Percentiles rank a stretch among this genome's conserved stretches.
phyloP scores from a whole-genome alignment of 2,329 filamentous ascomycete species.

The Fusarium protoensiforme region DNA sequence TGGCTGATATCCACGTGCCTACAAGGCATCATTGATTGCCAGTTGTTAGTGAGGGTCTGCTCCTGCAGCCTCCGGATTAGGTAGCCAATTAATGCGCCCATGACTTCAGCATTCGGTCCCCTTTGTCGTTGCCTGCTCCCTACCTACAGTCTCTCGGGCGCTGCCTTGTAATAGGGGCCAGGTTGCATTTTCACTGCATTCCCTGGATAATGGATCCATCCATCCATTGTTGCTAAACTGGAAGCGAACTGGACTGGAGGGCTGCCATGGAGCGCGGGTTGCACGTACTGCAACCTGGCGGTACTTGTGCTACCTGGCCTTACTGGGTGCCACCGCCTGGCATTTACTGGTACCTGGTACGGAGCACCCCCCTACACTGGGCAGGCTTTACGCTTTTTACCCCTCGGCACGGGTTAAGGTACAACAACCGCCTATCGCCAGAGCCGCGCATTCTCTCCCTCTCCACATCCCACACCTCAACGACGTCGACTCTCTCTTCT shows the following conservation, averaged over 20 bases:
- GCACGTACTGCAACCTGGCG: slow-evolving; percentile 1
- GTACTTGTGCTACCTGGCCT: slow-evolving; percentile 25
- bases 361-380: slow-evolving; percentile 22
- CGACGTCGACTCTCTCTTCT: slow-evolving; percentile 42
- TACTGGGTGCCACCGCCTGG: slow-evolving; percentile 26
- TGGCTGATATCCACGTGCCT: background rate
- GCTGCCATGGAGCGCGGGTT: slow-evolving; percentile 5
- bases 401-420: slow-evolving; percentile 43
- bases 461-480: slow-evolving; percentile 47
- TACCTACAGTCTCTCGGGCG: slow-evolving; percentile 18
- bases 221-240: slow-evolving; percentile 18
- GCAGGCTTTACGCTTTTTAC: slow-evolving; percentile 36
- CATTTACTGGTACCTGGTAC: slow-evolving; percentile 6
- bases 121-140: slow-evolving; percentile 36
- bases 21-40: background rate
- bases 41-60: slow-evolving; percentile 10
- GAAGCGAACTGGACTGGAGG: slow-evolving; percentile 18
- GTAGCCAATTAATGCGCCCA: slow-evolving; percentile 16
- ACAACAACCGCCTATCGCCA: slow-evolving; percentile 46
- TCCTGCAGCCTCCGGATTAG: slow-evolving; percentile 24
- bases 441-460: slow-evolving; percentile 48
- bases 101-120: slow-evolving; percentile 5
- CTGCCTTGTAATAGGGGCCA: slow-evolving; percentile 37
- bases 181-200: slow-evolving; percentile 36
- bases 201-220: slow-evolving; percentile 20